Base-by-base conservation (phyloP, 2,329 filamentous ascomycete genomes). In the Teratosphaeria zuluensis region DNA sequence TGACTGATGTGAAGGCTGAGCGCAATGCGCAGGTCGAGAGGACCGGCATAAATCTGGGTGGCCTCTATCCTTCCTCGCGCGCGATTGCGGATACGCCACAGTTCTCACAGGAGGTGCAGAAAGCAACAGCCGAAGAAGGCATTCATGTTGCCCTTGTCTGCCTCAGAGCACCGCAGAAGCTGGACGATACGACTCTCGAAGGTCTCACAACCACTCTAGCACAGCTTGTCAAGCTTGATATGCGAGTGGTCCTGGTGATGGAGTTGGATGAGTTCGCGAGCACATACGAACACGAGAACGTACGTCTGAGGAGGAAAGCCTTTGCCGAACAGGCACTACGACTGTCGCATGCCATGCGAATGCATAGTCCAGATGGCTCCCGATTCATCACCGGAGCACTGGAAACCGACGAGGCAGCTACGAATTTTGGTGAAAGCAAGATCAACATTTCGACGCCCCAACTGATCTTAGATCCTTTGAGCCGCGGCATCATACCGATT, bases 121-220 rank as follows among this genome's bases (percentile, higher is more conserved):
- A 66, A n/a, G 56, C 69, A 2, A 42, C 48, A 28, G 56, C 61
- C 9, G 48, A 60, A 32, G 79, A 82, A 63, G 78, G 76, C 35
- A 72, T 89, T 19, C 89, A 96, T 72, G 80, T 96, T 59, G 92
- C 94, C 16, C 77, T 99, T 58, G 85, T 96, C 64, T 96, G 95
- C 74, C 79, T 99, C 57, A 84, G 88, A 56, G 81, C 83, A 51
- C 87, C 90, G 0, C 86, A 95, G 66, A 74, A 79, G 1, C 80
- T 95, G 53, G 81, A 89, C 66, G 82, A 91, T 60, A 74, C 77
- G 1, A 88, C 84, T 0, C 71, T 97, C 11, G 75, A 81, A 53
- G 92, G 90, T 1, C 84, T 97, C 59, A 90, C 87, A 4, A 85
- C 87, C 70, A 97, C 94, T 0, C 75, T 99, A 48, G 86, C 86